Evolutionary conservation across 345 rosid genomes (phyloP).

Genomic region (Mercurialis annua): DNA sequence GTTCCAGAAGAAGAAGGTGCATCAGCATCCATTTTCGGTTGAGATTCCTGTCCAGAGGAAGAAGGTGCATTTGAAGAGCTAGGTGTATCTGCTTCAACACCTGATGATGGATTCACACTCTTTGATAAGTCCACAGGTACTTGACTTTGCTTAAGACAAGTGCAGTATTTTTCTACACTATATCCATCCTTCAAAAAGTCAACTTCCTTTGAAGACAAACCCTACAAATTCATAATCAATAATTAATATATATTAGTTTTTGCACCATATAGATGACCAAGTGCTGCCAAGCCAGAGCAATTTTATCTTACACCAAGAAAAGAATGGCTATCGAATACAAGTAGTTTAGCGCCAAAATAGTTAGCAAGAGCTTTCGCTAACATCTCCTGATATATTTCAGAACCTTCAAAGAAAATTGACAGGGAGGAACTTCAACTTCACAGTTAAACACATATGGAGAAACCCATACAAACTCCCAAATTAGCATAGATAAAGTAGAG

Average conservation of each 20-base stretch:
- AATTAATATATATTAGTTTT: conserved; percentile 23
- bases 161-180: conserved; percentile 51
- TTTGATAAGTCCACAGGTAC: conserved; percentile 41
- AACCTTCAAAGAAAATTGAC: conserved; percentile 48
- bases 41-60: conserved; percentile 51
- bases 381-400: conserved; percentile 92
- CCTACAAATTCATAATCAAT: conserved; percentile 40
- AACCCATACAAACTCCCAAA: neutral
- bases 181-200: conserved; percentile 66
- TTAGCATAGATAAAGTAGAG: neutral
- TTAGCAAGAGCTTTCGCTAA: conserved; percentile 85
- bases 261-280: neutral
- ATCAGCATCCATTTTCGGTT: conserved; percentile 51
- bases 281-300: conserved; percentile 5
- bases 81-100: conserved; percentile 52
- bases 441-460: conserved; percentile 9
- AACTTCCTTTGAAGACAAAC: conserved; percentile 74
- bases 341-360: conserved; percentile 72
- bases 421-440: conserved; percentile 7
- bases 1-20: conserved; percentile 48
- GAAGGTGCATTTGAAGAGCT: conserved; percentile 50
- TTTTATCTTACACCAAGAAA: conserved; percentile 74
- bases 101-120: conserved; percentile 38
- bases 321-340: conserved; percentile 73
- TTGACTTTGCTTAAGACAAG: conserved; percentile 43